Conservation (phyloP, 805 yeast genomes). For the Schwanniomyces polymorphus region DNA sequence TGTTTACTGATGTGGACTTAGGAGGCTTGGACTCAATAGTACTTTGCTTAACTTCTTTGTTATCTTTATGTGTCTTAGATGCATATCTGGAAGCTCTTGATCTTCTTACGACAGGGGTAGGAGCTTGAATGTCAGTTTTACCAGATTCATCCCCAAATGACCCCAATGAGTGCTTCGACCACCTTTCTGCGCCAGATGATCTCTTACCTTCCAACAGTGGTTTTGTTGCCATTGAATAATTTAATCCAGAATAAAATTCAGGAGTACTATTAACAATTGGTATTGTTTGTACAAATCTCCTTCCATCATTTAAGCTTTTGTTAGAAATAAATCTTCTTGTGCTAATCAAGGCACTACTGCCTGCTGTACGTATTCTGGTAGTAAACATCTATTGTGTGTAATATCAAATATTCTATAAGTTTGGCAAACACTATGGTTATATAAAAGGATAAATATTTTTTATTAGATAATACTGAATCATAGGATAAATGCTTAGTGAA, state of each 20-base stretch:
- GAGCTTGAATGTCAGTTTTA: slow-evolving; percentile 1
- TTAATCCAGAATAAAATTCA: slow-evolving; percentile 22
- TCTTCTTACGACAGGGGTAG: slow-evolving; percentile 20
- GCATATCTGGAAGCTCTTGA: slow-evolving; percentile 32
- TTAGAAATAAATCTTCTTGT: slow-evolving; percentile 18
- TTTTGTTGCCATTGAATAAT: slow-evolving; percentile 11
- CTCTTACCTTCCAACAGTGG: slow-evolving; percentile 9
- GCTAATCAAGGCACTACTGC: neutral
- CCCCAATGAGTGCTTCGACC: slow-evolving; percentile 31
- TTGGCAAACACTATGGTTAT: neutral
- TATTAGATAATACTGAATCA: neutral
- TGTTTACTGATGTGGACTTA: slow-evolving; percentile 5
- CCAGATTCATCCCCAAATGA: slow-evolving; percentile 2
- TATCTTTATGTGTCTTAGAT: slow-evolving; percentile 9
- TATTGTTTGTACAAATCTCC: slow-evolving; percentile 36
- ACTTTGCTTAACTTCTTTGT: slow-evolving; percentile 2
- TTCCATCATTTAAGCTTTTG: slow-evolving; percentile 21
- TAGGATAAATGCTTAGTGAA: neutral
- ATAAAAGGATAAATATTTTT: neutral
- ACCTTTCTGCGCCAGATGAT: slow-evolving; percentile 11
- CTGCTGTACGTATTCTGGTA: neutral
- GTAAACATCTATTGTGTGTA: neutral
- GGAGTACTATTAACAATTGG: slow-evolving; percentile 15
- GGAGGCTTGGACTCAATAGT: slow-evolving; percentile 4
- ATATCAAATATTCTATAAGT: neutral